These are phyloP conservation scores for Rubia balearica DNA, from an alignment of 305 asterid species.

Conservation along the genomic window DNA sequence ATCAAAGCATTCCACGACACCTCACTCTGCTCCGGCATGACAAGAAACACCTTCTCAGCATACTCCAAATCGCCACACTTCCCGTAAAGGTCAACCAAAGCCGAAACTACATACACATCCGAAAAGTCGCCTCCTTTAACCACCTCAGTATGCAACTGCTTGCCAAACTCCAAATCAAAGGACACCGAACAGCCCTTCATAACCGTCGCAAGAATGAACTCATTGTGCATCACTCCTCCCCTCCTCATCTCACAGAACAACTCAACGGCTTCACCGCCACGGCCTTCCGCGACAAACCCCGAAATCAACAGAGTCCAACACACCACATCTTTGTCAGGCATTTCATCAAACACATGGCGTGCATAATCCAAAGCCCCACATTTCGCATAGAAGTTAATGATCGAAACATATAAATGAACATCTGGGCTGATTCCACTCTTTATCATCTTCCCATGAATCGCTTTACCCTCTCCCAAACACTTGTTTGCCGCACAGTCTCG, in stretches of 20 bases:
- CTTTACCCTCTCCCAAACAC: conserved; percentile 49
- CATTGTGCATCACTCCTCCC: conserved; percentile 57
- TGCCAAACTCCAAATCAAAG: conserved; percentile 54
- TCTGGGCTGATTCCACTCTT: conserved; percentile 50
- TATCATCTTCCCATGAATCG: conserved; percentile 53
- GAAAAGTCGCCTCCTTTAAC: conserved; percentile 52
- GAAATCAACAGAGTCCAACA: conserved; percentile 77
- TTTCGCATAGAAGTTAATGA: conserved; percentile 69
- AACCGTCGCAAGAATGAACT: conserved; percentile 66
- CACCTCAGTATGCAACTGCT: conserved; percentile 65
- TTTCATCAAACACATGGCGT: conserved; percentile 39
- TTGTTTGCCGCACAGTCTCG: conserved; percentile 40
- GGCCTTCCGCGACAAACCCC: conserved; percentile 74
- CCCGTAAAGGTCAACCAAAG: conserved; percentile 63
- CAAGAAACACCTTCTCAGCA: conserved; percentile 48
- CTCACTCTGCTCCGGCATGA: conserved; percentile 59
- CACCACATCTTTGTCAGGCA: conserved; percentile 59
- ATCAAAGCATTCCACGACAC: conserved; percentile 77
- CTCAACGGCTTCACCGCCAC: conserved; percentile 39
- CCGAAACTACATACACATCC: conserved; percentile 68
- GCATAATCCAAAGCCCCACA: conserved; percentile 48
- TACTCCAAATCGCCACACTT: conserved; percentile 61
- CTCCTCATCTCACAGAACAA: conserved; percentile 62
- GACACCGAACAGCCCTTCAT: conserved; percentile 66
- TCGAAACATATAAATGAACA: conserved; percentile 59